A percentile compares a stretch with the other conserved stretches of the same genome.
Conservation (phyloP, 202 grass and related monocot species). For the Panicum hallii region DNA sequence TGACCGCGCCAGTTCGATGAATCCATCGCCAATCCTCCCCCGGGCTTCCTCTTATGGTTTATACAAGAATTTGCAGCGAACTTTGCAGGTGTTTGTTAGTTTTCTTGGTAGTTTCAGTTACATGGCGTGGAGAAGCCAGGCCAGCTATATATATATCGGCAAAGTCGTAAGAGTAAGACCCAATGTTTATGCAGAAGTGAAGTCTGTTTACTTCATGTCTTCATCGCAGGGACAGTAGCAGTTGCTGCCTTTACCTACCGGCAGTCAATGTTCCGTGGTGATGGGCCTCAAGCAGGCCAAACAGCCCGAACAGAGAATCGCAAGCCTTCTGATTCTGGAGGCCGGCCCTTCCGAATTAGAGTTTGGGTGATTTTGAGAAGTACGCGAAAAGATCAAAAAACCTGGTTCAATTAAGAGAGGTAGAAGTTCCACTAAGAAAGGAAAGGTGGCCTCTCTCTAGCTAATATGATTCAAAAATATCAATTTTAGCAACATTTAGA, state of each 20-base stretch:
- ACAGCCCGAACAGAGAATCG: too few species aligned
- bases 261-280: neutral
- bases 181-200: neutral
- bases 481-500: too few species aligned
- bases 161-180: neutral
- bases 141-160: neutral
- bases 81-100: neutral
- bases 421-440: too few species aligned
- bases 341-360: too few species aligned
- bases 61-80: neutral
- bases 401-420: too few species aligned
- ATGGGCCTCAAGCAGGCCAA: neutral
- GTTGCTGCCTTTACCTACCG: neutral
- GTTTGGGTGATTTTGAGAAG: too few species aligned
- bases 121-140: neutral
- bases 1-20: neutral
- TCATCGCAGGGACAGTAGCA: neutral
- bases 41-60: neutral
- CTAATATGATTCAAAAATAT: too few species aligned
- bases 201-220: neutral
- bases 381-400: too few species aligned
- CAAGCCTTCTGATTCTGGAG: too few species aligned
- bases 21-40: neutral
- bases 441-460: too few species aligned
- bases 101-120: neutral